These are phyloP conservation scores for Wickerhamomyces alni DNA, from an alignment of 805 yeast genomes.

Conservation along the genomic window DNA sequence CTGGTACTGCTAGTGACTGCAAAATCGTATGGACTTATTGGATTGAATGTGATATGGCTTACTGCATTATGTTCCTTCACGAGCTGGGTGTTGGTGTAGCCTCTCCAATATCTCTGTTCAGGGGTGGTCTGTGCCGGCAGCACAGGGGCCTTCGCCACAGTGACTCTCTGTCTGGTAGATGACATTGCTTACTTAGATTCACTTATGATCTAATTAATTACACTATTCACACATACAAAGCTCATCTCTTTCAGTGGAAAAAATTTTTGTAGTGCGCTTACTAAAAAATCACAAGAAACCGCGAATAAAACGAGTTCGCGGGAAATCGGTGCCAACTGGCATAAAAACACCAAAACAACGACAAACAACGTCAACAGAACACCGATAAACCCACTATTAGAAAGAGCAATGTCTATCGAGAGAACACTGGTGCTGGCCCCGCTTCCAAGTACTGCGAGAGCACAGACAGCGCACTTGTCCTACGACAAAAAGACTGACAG, in stretches of 20 bases:
- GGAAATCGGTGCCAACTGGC: too few species aligned
- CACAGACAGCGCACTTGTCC: conserved; percentile 63
- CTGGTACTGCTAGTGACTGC: conserved; percentile 90
- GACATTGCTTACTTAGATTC: conserved; percentile 75
- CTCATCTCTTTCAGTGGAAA: not conserved
- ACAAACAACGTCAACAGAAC: not conserved
- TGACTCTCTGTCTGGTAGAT: conserved; percentile 57
- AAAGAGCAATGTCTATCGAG: conserved; percentile 17
- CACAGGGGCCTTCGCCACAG: conserved; percentile 63
- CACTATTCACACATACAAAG: not conserved
- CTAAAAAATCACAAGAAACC: too few species aligned
- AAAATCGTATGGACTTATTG: conserved; percentile 80
- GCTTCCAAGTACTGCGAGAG: conserved; percentile 72
- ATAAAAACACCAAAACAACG: not conserved
- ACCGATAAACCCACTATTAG: too few species aligned
- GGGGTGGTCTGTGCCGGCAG: conserved; percentile 84
- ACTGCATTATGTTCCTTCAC: conserved; percentile 93
- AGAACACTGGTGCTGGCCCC: conserved; percentile 52
- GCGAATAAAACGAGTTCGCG: not conserved
- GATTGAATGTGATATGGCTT: conserved; percentile 82
- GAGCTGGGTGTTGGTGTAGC: conserved; percentile 76
- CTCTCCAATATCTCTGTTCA: conserved; percentile 92
- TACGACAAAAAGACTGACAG: conserved; percentile 66
- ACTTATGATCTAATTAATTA: too few species aligned
- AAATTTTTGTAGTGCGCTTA: not conserved